Evolutionary conservation across 768 basidiomycete species (phyloP), one percentile per base, ranked within the genome.

Genomic region (Agaricus sinodeliciosus): DNA sequence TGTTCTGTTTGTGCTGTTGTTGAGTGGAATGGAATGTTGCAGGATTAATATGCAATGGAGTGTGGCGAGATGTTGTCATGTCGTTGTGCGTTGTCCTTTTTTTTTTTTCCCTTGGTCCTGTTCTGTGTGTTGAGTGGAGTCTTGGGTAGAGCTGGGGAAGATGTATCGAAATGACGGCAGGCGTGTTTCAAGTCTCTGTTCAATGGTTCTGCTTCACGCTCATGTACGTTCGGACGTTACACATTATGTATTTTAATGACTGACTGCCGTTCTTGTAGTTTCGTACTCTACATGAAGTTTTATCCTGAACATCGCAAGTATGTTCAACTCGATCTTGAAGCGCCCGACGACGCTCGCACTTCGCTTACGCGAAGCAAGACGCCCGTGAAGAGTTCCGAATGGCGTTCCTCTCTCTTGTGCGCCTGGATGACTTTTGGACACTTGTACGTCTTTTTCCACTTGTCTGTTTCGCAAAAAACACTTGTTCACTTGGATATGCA

Each of bases 201-300:
- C 90, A 93, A 63, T 97, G 93, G 92, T 67, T 82, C 26, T 70
- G 91, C 51, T 98, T 97, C 68, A 81, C 77, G 9, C 57, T 90
- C 48, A 84, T 96, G 94, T 94, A 59, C 50, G 87, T 76, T 8
- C 22, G 4, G 19, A 13, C 25, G 13, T 45, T n/a, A 49, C 31
- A n/a, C 27, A 22, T 18, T 3, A 44, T 13, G 16, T 3, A 3
- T 4, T 3, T n/a, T 9, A 11, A 15, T 43, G 16, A 43, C 34
- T 25, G 45, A n/a, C 42, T n/a, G 39, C 7, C 7, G 16, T 25
- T 6, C n/a, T 3, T 42, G 15, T 22, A 97, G 94, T 41, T 75
- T 97, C 54, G 76, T 94, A 0, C 80, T 99, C 2, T 98, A 90
- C 70, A 84, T 99, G 72, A 72, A 88, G 37, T 98, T 94, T 73